These are phyloP conservation scores for Colletotrichum sp. DNA, from an alignment of 2,329 filamentous ascomycete genomes.

Conservation along the genomic window DNA sequence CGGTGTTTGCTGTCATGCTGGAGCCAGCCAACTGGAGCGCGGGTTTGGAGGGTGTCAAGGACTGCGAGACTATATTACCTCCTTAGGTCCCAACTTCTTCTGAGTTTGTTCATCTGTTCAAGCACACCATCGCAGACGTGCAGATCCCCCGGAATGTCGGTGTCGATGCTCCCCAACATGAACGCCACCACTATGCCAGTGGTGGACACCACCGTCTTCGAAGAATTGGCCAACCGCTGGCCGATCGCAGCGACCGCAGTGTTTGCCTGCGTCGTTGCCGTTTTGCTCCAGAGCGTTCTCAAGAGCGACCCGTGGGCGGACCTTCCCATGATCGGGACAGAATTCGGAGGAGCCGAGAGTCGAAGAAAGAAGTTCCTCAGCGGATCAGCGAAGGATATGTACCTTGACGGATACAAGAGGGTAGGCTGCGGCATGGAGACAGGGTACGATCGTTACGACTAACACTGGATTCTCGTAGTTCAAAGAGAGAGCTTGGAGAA, in stretches of 20 bases:
- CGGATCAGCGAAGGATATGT: conserved; percentile 24
- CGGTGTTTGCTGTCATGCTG: not conserved
- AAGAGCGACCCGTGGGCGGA: not conserved
- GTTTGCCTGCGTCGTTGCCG: not conserved
- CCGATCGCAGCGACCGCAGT: not conserved
- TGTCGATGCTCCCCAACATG: not conserved
- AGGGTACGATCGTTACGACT: not conserved
- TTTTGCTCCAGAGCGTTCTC: not conserved
- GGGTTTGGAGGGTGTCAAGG: not conserved
- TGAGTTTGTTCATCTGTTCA: not conserved
- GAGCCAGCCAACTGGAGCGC: not conserved
- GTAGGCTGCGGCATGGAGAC: conserved; percentile 6
- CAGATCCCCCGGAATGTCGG: not conserved
- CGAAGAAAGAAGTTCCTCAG: conserved; percentile 27
- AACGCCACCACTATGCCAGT: not conserved
- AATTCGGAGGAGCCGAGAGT: conserved; percentile 28
- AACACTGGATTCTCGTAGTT: conserved; percentile 24
- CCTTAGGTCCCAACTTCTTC: not conserved
- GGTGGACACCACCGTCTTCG: not conserved
- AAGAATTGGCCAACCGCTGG: not conserved
- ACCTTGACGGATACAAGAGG: conserved; percentile 32
- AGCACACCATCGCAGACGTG: not conserved
- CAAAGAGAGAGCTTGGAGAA: conserved; percentile 30
- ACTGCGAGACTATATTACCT: not conserved
- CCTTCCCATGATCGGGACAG: conserved; percentile 29